A percentile compares a stretch with the other conserved stretches of the same genome.
Evolutionary conservation across 179 eudicot species (phyloP).

Genomic region (Dionaea muscipula): DNA sequence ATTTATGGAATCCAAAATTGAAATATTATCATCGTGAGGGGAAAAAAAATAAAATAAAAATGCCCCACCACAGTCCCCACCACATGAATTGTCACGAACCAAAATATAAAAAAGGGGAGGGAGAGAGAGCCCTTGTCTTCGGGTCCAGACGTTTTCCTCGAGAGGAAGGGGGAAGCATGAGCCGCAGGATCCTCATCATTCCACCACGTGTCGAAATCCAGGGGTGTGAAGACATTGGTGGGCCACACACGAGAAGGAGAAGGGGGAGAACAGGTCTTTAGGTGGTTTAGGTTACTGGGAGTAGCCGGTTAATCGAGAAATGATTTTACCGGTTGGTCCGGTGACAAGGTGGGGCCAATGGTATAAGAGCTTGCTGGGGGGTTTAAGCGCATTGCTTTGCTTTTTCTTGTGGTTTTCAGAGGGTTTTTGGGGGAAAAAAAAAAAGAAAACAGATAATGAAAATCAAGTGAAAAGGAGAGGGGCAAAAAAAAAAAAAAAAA

Average conservation of each 20-base stretch:
- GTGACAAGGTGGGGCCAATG: conserved; percentile 24
- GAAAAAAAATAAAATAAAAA: too few relatives aligned
- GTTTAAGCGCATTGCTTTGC: conserved; percentile 19
- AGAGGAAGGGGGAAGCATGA: conserved; percentile 8
- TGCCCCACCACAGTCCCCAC: too few relatives aligned
- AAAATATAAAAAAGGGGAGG: too few relatives aligned
- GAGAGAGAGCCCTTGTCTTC: conserved; percentile 3
- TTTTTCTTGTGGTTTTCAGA: conserved; percentile 27
- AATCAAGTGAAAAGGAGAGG: conserved; percentile 4
- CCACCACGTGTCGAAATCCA: conserved; percentile 36
- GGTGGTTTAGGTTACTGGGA: conserved; percentile 24
- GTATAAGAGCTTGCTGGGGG: conserved; percentile 38
- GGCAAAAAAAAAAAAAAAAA: background rate
- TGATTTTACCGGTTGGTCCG: conserved; percentile 24
- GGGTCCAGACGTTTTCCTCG: conserved; percentile 50
- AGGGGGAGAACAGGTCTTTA: conserved; percentile 36
- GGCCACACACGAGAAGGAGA: conserved; percentile 19
- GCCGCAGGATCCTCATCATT: conserved; percentile 24
- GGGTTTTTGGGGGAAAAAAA: conserved; percentile 38
- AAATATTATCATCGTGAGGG: too few relatives aligned
- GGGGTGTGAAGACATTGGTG: conserved; percentile 7
- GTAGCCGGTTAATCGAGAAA: conserved; percentile 24
- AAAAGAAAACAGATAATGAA: conserved; percentile 9
- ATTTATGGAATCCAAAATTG: too few relatives aligned
- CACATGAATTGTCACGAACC: too few relatives aligned